phyloP scores from a whole-genome alignment of 768 basidiomycete genomes.

The Termitomyces sp. region DNA sequence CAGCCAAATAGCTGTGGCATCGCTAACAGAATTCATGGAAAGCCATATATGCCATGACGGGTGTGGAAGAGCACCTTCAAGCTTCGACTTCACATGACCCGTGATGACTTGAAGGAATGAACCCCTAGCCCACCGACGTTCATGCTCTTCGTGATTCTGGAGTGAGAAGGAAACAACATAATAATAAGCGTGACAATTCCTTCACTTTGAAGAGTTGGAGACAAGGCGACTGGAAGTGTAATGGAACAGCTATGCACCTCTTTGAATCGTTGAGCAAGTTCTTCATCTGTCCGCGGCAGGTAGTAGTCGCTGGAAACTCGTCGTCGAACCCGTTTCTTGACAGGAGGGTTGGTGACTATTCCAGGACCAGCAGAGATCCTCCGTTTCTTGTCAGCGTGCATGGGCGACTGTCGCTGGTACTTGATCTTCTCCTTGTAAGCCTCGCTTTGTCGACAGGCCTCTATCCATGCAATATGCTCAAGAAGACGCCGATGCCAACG shows the following conservation, averaged over 20 bases:
- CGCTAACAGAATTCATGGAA: constrained; percentile 67
- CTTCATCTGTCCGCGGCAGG: constrained; percentile 57
- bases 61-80: constrained; percentile 24
- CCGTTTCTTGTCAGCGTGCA: constrained; percentile 28
- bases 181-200: constrained; percentile 16
- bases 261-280: constrained; percentile 59
- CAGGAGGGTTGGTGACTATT: constrained; percentile 17
- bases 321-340: constrained; percentile 36
- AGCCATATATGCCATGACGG: constrained; percentile 64
- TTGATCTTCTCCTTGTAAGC: constrained; percentile 52
- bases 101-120: constrained; percentile 56
- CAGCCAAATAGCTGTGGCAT: constrained; percentile 77
- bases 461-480: constrained; percentile 50
- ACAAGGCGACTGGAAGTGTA: constrained; percentile 8
- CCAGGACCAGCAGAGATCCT: constrained; percentile 21
- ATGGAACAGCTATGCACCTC: constrained; percentile 44
- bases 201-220: constrained; percentile 11
- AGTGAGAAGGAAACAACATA: constrained; percentile 11
- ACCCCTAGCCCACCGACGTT: constrained; percentile 68
- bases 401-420: constrained; percentile 13
- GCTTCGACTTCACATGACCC: constrained; percentile 29
- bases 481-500: constrained; percentile 42
- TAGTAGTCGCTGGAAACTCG: constrained; percentile 41
- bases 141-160: constrained; percentile 70
- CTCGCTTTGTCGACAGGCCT: constrained; percentile 58